Percentiles rank a stretch among this genome's conserved stretches.
These are phyloP conservation scores for Blumeriella jaapii DNA, from an alignment of 2,329 filamentous ascomycete species.

Conservation along the genomic window DNA sequence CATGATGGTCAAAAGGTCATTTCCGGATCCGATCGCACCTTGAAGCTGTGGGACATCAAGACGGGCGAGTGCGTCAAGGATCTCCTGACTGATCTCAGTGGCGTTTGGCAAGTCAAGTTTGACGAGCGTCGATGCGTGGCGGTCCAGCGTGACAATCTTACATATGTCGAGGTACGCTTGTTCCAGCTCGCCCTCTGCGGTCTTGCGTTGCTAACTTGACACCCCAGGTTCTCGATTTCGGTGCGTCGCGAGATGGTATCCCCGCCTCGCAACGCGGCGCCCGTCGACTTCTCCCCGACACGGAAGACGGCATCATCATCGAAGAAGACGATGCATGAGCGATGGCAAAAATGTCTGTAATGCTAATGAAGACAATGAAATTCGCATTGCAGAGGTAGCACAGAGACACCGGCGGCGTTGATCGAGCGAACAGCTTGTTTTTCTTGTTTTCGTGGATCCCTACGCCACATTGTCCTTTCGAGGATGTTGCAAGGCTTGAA, in stretches of 20 bases:
- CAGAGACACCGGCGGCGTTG: too few relatives aligned
- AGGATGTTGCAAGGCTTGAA: neutral
- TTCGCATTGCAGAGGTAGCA: constrained; percentile 1
- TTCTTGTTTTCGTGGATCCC: too few relatives aligned
- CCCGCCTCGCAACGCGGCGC: constrained; percentile 65
- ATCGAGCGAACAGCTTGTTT: too few relatives aligned
- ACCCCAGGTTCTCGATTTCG: constrained; percentile 85
- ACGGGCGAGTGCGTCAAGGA: constrained; percentile 89
- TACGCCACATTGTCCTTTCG: too few relatives aligned
- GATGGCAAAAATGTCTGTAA: neutral
- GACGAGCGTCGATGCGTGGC: constrained; percentile 91
- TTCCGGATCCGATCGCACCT: constrained; percentile 83
- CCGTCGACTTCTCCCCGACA: constrained; percentile 45
- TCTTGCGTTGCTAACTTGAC: constrained; percentile 26
- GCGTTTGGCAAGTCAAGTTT: constrained; percentile 99
- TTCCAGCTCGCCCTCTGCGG: neutral
- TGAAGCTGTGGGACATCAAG: constrained; percentile 98
- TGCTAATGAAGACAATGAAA: constrained; percentile 1
- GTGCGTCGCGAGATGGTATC: constrained; percentile 80
- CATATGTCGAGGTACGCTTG: constrained; percentile 83
- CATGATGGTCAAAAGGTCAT: constrained; percentile 96
- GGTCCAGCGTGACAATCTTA: constrained; percentile 83
- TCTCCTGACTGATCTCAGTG: constrained; percentile 80
- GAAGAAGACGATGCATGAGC: constrained; percentile 14
- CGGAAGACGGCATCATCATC: constrained; percentile 11